Percentiles rank a stretch among this genome's conserved stretches.
phyloP scores from a whole-genome alignment of 805 yeast species.

The Candida caryicola region DNA sequence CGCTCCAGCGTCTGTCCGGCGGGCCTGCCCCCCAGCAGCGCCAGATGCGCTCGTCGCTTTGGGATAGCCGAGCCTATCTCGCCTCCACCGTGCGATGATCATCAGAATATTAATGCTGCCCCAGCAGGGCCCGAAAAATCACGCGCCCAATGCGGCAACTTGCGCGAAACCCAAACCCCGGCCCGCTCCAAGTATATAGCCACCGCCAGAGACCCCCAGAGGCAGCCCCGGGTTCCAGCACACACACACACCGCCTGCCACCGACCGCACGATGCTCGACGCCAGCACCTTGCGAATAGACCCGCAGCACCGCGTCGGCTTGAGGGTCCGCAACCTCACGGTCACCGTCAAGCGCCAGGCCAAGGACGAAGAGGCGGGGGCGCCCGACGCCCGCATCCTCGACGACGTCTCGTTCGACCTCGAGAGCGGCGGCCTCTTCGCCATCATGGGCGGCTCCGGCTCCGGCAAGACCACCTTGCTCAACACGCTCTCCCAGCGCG shows the following conservation, averaged over 20 bases:
- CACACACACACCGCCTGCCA: background rate
- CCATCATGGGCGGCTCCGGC: constrained; percentile 86
- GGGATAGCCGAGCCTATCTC: no score
- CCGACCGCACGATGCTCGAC: background rate
- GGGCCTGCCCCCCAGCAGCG: no score
- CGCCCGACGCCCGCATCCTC: constrained; percentile 17
- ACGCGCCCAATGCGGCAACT: no score
- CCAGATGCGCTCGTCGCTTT: no score
- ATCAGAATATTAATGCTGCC: no score
- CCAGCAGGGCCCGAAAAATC: no score
- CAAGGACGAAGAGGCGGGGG: background rate
- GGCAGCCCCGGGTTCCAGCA: no score
- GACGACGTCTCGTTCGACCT: constrained; percentile 56
- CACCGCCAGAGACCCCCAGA: no score
- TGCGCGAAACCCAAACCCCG: no score
- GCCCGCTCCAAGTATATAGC: no score
- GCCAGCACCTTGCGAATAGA: constrained; percentile 5
- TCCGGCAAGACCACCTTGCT: constrained; percentile 81
- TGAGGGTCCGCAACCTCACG: constrained; percentile 10
- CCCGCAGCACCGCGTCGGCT: constrained; percentile 9
- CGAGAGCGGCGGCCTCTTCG: constrained; percentile 61
- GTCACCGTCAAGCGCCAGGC: constrained; percentile 6
- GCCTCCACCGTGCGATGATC: no score
- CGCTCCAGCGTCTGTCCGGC: no score
- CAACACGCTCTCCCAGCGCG: constrained; percentile 59